A percentile compares a stretch with the other conserved stretches of the same genome.
These are phyloP conservation scores for Coemansia sp. DNA, from an alignment of 192 early-diverging fungal genomes.

Conservation along the genomic window DNA sequence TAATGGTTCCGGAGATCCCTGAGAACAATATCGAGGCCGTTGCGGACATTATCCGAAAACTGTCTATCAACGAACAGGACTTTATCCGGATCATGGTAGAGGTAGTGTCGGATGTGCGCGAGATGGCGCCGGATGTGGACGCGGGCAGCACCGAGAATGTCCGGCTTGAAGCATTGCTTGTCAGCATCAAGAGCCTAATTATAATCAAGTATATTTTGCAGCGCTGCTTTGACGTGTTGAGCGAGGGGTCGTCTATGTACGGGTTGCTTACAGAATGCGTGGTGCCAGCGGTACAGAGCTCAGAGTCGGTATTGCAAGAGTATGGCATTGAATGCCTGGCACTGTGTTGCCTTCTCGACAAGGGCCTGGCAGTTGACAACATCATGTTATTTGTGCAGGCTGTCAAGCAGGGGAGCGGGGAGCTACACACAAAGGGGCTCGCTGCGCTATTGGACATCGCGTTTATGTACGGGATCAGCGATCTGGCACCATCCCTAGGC, in stretches of 20 bases:
- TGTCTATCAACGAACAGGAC: constrained; percentile 79
- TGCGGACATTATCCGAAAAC: constrained; percentile 72
- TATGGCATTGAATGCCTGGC: constrained; percentile 82
- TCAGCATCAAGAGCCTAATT: constrained; percentile 63
- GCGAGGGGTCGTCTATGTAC: constrained; percentile 71
- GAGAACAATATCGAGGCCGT: constrained; percentile 75
- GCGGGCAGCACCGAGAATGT: constrained; percentile 34
- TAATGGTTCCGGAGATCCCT: constrained; percentile 71
- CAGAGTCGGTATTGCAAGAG: constrained; percentile 67
- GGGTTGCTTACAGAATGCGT: constrained; percentile 72
- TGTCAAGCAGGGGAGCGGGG: constrained; percentile 47
- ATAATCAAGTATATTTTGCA: constrained; percentile 70
- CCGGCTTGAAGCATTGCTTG: constrained; percentile 55
- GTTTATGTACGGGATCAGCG: constrained; percentile 51
- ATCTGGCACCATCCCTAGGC: constrained; percentile 47
- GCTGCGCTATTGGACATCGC: constrained; percentile 61
- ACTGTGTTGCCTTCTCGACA: constrained; percentile 74
- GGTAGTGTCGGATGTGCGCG: constrained; percentile 77
- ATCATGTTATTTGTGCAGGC: constrained; percentile 69
- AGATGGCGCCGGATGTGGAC: constrained; percentile 36
- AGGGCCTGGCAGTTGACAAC: constrained; percentile 71
- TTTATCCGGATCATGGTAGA: constrained; percentile 85
- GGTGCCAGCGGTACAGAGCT: constrained; percentile 68
- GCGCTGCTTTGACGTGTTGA: constrained; percentile 65
- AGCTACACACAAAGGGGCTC: constrained; percentile 66